Base-by-base conservation (phyloP, 2,329 filamentous ascomycete species). In the Fusarium algeriense region DNA sequence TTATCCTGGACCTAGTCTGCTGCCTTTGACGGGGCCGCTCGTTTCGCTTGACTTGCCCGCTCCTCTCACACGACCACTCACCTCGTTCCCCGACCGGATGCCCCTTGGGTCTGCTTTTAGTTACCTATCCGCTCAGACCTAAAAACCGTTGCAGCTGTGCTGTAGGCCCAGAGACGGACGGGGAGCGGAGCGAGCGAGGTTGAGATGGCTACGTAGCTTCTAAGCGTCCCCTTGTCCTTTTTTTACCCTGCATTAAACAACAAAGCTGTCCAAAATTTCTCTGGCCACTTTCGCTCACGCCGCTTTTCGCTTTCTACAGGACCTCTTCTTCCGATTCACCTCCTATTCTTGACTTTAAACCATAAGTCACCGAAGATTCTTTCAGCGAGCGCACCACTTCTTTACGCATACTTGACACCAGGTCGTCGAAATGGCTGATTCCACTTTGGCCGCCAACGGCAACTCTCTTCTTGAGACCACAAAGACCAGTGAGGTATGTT, bases 401-500 rank as follows among this genome's bases (percentile, higher is more conserved):
- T n/a, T 56, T 41, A 53, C 58, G 34, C 9, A 66, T 48, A 64
- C 50, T 64, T 62, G 19, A 46, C 54, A 37, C 46, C 52, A 64
- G 75, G 86, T 40, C 60, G 48, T 71, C 71, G 55, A 74, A 60
- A 75, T 76, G 74, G 71, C 74, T 48, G 74, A 76, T 67, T 63
- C 78, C 71, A 76, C 79, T 62, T 75, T 76, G 34, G 76, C 80
- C 77, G 78, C 80, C 80, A 87, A 87, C 80, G 85, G 85, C 78
- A 81, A 75, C 74, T 82, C 84, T 74, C 79, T 81, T 72, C 68
- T 84, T 69, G 81, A 86, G 72, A 77, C 80, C 72, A 81, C 86
- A 76, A 87, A 87, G 80, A 82, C 79, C 77, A 88, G 87, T 89
- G 83, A 82, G 87, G 86, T 87, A 76, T 62, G 84, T 75, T 52